These are phyloP conservation scores for Senna siamea DNA, from an alignment of 306 rosid genomes.

Conservation along the genomic window DNA sequence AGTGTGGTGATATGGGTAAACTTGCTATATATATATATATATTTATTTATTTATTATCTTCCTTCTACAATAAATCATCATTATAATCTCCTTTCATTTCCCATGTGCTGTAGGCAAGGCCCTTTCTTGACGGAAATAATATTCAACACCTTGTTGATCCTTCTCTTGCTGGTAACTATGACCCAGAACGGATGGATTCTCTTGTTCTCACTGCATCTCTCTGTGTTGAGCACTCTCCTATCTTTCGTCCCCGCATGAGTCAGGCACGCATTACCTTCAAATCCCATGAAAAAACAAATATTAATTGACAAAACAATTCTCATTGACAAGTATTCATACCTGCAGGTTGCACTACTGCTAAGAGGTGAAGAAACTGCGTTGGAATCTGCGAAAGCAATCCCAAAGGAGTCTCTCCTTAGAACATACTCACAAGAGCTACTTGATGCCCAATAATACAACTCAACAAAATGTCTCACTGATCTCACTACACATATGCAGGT, in stretches of 20 bases:
- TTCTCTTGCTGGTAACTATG: conserved; percentile 55
- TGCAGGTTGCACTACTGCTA: conserved; percentile 63
- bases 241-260: conserved; percentile 79
- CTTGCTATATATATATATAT: no score
- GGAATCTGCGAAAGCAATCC: conserved; percentile 32
- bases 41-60: no score
- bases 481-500: conserved; percentile 47
- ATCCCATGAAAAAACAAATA: no score
- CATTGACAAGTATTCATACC: no score
- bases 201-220: conserved; percentile 76
- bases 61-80: no score
- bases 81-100: no score
- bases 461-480: no score
- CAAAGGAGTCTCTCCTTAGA: no score
- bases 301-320: no score
- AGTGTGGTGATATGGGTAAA: conserved; percentile 77
- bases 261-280: conserved; percentile 56
- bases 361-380: conserved; percentile 55
- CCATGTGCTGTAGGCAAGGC: conserved; percentile 65
- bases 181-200: conserved; percentile 55
- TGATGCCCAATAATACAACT: conserved; percentile 56
- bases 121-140: conserved; percentile 56
- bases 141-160: conserved; percentile 69
- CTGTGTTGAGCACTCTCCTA: conserved; percentile 73
- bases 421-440: conserved; percentile 56